These are phyloP conservation scores for Macaranga tanarius DNA, from an alignment of 441 rosid species.

Conservation along the genomic window DNA sequence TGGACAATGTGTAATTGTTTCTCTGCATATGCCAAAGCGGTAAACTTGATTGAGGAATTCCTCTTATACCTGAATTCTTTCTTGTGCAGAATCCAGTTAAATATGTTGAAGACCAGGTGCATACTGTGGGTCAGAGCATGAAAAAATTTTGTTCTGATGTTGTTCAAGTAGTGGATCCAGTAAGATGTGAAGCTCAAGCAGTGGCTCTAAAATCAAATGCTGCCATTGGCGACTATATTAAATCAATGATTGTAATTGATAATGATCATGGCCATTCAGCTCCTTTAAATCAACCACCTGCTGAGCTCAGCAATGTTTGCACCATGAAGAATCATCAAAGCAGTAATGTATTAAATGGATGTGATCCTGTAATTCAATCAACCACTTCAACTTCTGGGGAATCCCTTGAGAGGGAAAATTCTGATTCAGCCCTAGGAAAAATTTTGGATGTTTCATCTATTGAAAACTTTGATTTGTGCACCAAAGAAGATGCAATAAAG, in stretches of 20 bases:
- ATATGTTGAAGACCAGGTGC: conserved; percentile 55
- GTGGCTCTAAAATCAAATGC: conserved; percentile 26
- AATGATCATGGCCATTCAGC: conserved; percentile 20
- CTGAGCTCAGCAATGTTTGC: conserved; percentile 26
- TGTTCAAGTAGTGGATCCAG: conserved; percentile 33
- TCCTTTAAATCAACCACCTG: conserved; percentile 16
- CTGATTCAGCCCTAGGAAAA: conserved; percentile 15
- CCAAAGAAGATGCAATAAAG: conserved; percentile 24
- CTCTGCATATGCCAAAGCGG: neutral
- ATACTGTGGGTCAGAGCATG: conserved; percentile 41
- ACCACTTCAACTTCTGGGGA: conserved; percentile 20
- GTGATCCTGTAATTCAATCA: conserved; percentile 23
- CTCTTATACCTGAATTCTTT: conserved; percentile 24
- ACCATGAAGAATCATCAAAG: conserved; percentile 7
- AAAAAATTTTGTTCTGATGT: conserved; percentile 45
- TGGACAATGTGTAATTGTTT: neutral
- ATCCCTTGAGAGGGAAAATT: conserved; percentile 16
- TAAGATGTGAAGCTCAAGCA: conserved; percentile 34
- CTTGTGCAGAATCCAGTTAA: conserved; percentile 43
- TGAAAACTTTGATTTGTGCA: conserved; percentile 19
- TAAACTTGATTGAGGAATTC: neutral
- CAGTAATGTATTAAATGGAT: conserved; percentile 16
- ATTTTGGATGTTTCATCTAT: conserved; percentile 12
- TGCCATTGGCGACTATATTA: conserved; percentile 14
- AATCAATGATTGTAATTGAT: conserved; percentile 25